A percentile compares a stretch with the other conserved stretches of the same genome.
Conservation (phyloP, 176 grass and related monocot species). For the Poa annua region DNA sequence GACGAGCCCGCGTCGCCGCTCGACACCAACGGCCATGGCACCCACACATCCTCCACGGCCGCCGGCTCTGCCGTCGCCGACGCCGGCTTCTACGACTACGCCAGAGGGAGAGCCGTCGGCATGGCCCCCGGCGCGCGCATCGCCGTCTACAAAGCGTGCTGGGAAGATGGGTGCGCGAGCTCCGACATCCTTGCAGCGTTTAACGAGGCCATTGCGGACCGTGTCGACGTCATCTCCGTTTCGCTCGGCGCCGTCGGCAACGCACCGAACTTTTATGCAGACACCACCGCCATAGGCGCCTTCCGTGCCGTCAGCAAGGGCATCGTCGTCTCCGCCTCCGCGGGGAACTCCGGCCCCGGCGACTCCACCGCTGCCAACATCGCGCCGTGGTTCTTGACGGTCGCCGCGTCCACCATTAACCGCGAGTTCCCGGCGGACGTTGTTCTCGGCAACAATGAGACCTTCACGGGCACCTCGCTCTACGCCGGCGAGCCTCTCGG, state of each 20-base stretch:
- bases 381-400: slow-evolving; percentile 68
- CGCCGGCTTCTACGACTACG: slow-evolving; percentile 43
- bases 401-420: slow-evolving; percentile 59
- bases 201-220: slow-evolving; percentile 45
- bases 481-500: slow-evolving; percentile 35
- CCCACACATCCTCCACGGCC: slow-evolving; percentile 55
- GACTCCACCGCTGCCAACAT: slow-evolving; percentile 38
- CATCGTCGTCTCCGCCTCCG: slow-evolving; percentile 43
- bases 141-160: slow-evolving; percentile 51
- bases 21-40: slow-evolving; percentile 53
- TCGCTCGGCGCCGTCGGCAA: slow-evolving; percentile 30
- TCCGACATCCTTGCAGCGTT: slow-evolving; percentile 46
- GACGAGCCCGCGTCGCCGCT: slow-evolving; percentile 50
- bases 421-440: slow-evolving; percentile 45
- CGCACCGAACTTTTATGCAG: background rate
- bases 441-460: slow-evolving; percentile 45
- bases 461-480: slow-evolving; percentile 35
- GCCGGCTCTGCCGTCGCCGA: slow-evolving; percentile 11
- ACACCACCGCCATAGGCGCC: slow-evolving; percentile 44
- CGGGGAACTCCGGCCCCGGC: slow-evolving; percentile 43
- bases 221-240: slow-evolving; percentile 46
- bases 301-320: slow-evolving; percentile 52
- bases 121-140: slow-evolving; percentile 44
- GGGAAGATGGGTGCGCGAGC: slow-evolving; percentile 31
- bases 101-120: slow-evolving; percentile 31